Percentiles rank a stretch among this genome's conserved stretches.
phyloP scores from a whole-genome alignment of 2,329 filamentous ascomycete species.

The Fusarium agapanthi region DNA sequence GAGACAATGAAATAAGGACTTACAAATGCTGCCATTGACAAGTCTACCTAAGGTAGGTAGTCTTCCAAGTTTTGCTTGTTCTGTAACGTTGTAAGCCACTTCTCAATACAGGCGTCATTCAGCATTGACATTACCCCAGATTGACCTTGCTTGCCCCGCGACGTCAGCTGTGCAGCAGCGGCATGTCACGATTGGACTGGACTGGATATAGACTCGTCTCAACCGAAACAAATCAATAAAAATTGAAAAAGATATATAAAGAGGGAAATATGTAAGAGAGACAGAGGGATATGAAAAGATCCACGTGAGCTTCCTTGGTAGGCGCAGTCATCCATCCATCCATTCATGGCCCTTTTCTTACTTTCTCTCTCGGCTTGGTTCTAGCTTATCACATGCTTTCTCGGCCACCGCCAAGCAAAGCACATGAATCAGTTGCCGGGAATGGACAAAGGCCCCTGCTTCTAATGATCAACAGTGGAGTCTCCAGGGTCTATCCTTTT shows the following conservation, averaged over 20 bases:
- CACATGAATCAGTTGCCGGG: slow-evolving; percentile 25
- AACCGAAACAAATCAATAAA: neutral
- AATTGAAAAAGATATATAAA: neutral
- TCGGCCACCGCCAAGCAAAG: slow-evolving; percentile 1
- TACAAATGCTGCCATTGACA: slow-evolving; percentile 49
- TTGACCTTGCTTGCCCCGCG: slow-evolving; percentile 26
- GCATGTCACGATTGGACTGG: slow-evolving; percentile 9
- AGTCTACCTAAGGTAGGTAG: neutral
- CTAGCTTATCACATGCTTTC: slow-evolving; percentile 39
- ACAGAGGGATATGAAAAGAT: neutral
- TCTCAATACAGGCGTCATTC: slow-evolving; percentile 44
- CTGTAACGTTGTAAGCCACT: slow-evolving; percentile 35
- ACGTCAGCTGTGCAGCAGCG: slow-evolving; percentile 24
- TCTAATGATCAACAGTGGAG: slow-evolving; percentile 5
- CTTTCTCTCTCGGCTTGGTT: slow-evolving; percentile 15
- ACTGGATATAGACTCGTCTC: neutral
- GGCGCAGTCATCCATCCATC: slow-evolving; percentile 31
- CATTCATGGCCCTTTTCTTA: slow-evolving; percentile 13
- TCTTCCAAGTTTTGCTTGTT: slow-evolving; percentile 36
- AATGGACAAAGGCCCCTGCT: neutral
- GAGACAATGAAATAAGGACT: slow-evolving; percentile 26
- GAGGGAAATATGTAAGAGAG: neutral
- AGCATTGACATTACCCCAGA: slow-evolving; percentile 31
- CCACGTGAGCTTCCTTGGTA: slow-evolving; percentile 36
- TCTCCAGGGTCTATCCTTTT: neutral